Evolutionary conservation across 208 protist species (phyloP).

Genomic region (Phytomonas francai): DNA sequence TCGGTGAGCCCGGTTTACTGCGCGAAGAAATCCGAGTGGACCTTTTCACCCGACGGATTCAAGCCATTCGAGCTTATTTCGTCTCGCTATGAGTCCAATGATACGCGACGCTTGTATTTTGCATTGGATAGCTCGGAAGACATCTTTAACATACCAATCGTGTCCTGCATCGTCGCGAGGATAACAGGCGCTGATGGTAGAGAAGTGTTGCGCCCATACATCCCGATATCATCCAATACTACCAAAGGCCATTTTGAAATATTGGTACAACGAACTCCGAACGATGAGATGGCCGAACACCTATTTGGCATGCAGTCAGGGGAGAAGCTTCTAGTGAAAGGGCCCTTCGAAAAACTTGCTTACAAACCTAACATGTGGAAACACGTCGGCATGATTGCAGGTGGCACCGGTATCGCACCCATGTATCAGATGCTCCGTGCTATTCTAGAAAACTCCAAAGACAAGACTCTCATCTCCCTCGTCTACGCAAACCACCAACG

Average conservation of each 20-base stretch:
- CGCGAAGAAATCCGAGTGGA: slow-evolving; percentile 28
- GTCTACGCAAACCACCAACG: slow-evolving; percentile 86
- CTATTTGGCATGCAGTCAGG: slow-evolving; percentile 86
- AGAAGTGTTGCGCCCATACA: slow-evolving; percentile 86
- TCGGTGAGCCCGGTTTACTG: slow-evolving; percentile 22
- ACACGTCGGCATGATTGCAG: slow-evolving; percentile 87
- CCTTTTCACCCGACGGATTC: slow-evolving; percentile 71
- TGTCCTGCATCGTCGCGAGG: slow-evolving; percentile 75
- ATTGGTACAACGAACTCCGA: slow-evolving; percentile 80
- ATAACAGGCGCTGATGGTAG: slow-evolving; percentile 78
- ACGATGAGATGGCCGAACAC: slow-evolving; percentile 88
- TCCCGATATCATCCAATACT: slow-evolving; percentile 56
- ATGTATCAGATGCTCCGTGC: slow-evolving; percentile 85
- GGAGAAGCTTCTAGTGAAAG: slow-evolving; percentile 85
- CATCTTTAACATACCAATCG: slow-evolving; percentile 46
- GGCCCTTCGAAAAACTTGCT: slow-evolving; percentile 84
- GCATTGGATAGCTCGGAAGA: slow-evolving; percentile 41
- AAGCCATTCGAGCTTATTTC: slow-evolving; percentile 72
- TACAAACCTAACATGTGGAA: slow-evolving; percentile 84
- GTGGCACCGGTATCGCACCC: slow-evolving; percentile 89
- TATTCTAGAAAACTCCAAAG: slow-evolving; percentile 70
- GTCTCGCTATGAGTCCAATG: slow-evolving; percentile 78
- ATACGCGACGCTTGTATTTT: slow-evolving; percentile 81
- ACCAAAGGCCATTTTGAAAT: slow-evolving; percentile 81
- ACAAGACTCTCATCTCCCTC: slow-evolving; percentile 79